Base-by-base conservation (phyloP, 257 asterid species). In the Penstemon barbatus region DNA sequence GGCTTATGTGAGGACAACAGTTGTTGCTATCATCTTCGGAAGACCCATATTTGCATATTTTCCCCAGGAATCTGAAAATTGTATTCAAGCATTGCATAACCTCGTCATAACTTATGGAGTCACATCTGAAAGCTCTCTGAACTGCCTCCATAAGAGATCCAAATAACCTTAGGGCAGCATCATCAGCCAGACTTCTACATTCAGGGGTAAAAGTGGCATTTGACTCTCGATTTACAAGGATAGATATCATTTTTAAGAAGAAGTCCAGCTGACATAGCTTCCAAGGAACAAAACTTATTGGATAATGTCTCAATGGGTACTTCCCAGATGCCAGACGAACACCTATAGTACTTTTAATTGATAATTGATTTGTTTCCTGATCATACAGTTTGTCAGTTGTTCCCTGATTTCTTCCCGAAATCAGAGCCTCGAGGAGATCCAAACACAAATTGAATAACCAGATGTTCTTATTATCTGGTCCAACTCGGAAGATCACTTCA, bases 371-470 rank as follows among this genome's bases (percentile, higher is more conserved):
- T 8, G 51, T 70, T 75, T 78, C 80, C 54, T 72, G 81, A 77
- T 68, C 48, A 76, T 49, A 44, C 54, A 64, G 41, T 70, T 79
- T 60, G 64, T 38, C 71, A 63, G 74, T 61, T 57, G 59, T 38
- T 57, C 68, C 75, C n/a, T 58, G 75, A 68, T 66, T 80, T 69
- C 75, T 74, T 68, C 94, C 86, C 66, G 71, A 53, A 68, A 77
- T 71, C 68, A 86, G 78, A 74, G 82, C 66, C 52, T 88, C 83
- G 10, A 90, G 85, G 73, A 86, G 87, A 71, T 86, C 88, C 52
- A 86, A 53, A 74, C 96, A 88, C 74, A 78, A 75, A 77, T 77
- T 69, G 86, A 89, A 90, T 45, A 74, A 80, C 86, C 85, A 83
- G 38, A 80, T 78, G 73, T 74, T 79, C 75, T 65, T 80, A 57